Percentiles rank a stretch among this genome's conserved stretches.
Evolutionary conservation across 148 eudicot species (phyloP).

Genomic region (Polygonum maritimum): DNA sequence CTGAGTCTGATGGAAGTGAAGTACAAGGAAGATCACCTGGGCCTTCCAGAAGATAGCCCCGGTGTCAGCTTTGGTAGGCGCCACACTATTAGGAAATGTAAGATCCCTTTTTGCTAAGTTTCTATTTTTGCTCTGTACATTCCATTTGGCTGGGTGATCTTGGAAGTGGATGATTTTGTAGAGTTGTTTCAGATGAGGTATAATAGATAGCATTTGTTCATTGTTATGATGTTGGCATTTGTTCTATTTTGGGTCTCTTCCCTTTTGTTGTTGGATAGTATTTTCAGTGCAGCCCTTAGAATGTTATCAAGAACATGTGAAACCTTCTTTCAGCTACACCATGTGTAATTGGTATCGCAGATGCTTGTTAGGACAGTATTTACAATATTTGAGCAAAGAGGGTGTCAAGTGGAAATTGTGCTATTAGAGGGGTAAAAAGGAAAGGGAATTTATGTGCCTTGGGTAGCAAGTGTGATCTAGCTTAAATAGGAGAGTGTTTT

Average conservation of each 20-base stretch:
- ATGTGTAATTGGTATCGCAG: neutral
- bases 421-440: too few relatives aligned
- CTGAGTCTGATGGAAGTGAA: constrained; percentile 51
- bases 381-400: too few relatives aligned
- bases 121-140: neutral
- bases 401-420: too few relatives aligned
- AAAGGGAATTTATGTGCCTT: too few relatives aligned
- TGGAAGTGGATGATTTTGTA: neutral
- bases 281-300: neutral
- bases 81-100: constrained; percentile 52
- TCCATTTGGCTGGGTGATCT: neutral
- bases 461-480: too few relatives aligned
- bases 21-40: constrained; percentile 59
- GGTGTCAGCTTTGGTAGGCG: constrained; percentile 62
- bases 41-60: constrained; percentile 47
- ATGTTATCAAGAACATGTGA: neutral
- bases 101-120: constrained; percentile 50
- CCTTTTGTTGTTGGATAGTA: neutral
- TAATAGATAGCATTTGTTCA: neutral
- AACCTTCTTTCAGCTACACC: neutral
- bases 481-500: too few relatives aligned
- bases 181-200: neutral
- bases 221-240: too few relatives aligned
- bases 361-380: neutral
- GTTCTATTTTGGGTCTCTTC: neutral